Evolutionary conservation across 768 basidiomycete genomes (phyloP).

Genomic region (Cystobasidiopsis lactophilus): DNA sequence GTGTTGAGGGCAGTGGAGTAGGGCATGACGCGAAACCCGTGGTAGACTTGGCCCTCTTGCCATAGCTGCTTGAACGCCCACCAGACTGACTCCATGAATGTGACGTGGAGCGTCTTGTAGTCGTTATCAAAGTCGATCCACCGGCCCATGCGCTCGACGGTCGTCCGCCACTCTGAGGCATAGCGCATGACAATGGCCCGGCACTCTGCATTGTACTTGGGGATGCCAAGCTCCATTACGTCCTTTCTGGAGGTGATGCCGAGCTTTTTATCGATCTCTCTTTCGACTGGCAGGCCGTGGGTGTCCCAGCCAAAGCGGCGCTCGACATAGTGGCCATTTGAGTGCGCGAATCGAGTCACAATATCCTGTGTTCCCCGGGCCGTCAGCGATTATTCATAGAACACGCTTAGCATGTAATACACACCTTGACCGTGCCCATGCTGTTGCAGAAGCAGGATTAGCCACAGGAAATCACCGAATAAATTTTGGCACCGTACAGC

Average conservation of each 20-base stretch:
- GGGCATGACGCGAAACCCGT: constrained; percentile 86
- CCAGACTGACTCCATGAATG: constrained; percentile 97
- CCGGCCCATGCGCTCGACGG: constrained; percentile 92
- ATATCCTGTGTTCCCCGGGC: constrained; percentile 1
- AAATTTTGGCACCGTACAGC: constrained; percentile 33
- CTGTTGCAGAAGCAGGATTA: background rate
- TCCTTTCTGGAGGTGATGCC: constrained; percentile 80
- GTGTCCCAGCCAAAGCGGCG: constrained; percentile 9
- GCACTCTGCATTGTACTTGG: constrained; percentile 92
- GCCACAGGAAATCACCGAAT: background rate
- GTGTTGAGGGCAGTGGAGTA: constrained; percentile 93
- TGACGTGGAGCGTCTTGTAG: constrained; percentile 81
- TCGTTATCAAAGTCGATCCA: constrained; percentile 99
- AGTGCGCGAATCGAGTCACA: constrained; percentile 12
- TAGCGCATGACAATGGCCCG: constrained; percentile 95
- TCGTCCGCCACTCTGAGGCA: constrained; percentile 73
- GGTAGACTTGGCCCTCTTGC: constrained; percentile 76
- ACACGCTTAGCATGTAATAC: constrained; percentile 11
- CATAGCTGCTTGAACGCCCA: constrained; percentile 94
- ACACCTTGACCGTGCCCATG: constrained; percentile 66
- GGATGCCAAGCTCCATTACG: constrained; percentile 86
- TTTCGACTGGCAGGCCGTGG: constrained; percentile 87
- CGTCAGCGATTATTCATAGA: background rate
- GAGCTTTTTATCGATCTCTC: constrained; percentile 94
- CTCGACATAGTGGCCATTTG: constrained; percentile 11